Evolutionary conservation across 2,329 filamentous ascomycete species (phyloP).

Genomic region (Ceratocystis variospora): DNA sequence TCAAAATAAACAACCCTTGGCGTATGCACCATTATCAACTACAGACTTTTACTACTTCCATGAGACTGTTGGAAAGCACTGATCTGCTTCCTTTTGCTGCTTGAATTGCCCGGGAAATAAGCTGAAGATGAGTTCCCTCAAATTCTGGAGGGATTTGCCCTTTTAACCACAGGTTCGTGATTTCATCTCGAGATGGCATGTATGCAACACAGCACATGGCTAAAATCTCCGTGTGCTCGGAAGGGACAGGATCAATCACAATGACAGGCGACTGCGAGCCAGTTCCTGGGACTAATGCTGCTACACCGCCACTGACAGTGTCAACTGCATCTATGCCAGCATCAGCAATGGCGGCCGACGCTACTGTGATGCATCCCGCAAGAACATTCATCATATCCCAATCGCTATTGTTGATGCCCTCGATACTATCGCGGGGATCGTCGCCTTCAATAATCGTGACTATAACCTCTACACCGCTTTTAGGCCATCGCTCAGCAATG

Average conservation of each 20-base stretch:
- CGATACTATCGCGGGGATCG: constrained; percentile 49
- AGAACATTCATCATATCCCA: constrained; percentile 90
- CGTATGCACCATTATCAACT: background rate
- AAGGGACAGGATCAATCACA: constrained; percentile 68
- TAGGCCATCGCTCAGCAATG: constrained; percentile 93
- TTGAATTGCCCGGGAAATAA: constrained; percentile 31
- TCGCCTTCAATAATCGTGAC: constrained; percentile 90
- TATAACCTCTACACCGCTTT: constrained; percentile 90
- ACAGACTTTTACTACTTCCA: constrained; percentile 25
- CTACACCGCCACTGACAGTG: constrained; percentile 75
- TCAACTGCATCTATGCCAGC: constrained; percentile 94
- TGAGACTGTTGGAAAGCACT: constrained; percentile 26
- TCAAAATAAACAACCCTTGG: background rate
- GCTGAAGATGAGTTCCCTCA: constrained; percentile 24
- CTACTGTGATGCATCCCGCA: constrained; percentile 82
- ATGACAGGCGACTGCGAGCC: constrained; percentile 31
- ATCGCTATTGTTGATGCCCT: constrained; percentile 43
- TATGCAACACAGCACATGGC: constrained; percentile 87
- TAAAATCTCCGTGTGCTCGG: constrained; percentile 62
- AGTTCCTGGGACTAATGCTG: constrained; percentile 50
- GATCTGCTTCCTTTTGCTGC: constrained; percentile 29
- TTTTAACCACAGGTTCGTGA: constrained; percentile 91
- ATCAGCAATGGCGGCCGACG: constrained; percentile 82
- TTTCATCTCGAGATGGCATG: constrained; percentile 71
- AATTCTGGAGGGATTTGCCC: constrained; percentile 41